Percentiles rank a stretch among this genome's conserved stretches.
Conservation (phyloP, 192 early-diverging fungal genomes). For the Gaertneriomyces sp. region DNA sequence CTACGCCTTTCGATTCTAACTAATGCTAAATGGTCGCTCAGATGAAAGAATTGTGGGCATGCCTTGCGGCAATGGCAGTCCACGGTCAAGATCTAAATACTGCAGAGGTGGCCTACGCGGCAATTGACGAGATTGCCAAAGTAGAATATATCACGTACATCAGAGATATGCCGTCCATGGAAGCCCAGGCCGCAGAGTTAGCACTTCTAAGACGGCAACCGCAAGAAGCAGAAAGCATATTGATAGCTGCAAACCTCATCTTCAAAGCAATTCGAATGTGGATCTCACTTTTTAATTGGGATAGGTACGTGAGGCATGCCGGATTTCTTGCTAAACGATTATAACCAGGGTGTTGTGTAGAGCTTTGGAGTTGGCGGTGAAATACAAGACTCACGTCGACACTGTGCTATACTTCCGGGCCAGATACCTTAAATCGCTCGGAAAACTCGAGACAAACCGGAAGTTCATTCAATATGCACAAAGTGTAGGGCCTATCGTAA, state of each 20-base stretch:
- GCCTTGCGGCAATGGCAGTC: slow-evolving; percentile 55
- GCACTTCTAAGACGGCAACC: slow-evolving; percentile 50
- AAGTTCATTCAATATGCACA: slow-evolving; percentile 48
- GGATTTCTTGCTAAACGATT: slow-evolving; percentile 6
- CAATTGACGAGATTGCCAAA: slow-evolving; percentile 56
- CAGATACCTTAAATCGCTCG: slow-evolving; percentile 46
- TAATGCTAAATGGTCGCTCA: slow-evolving; percentile 3
- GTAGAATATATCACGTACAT: slow-evolving; percentile 59
- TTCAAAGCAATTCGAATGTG: slow-evolving; percentile 53
- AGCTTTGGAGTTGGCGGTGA: slow-evolving; percentile 55
- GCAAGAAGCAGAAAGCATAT: slow-evolving; percentile 52
- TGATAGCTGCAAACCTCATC: slow-evolving; percentile 45
- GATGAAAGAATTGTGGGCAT: slow-evolving; percentile 58
- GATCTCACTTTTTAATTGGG: slow-evolving; percentile 56
- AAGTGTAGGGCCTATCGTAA: slow-evolving; percentile 23
- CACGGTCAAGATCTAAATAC: slow-evolving; percentile 57
- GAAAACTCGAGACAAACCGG: slow-evolving; percentile 45
- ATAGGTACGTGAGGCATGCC: slow-evolving; percentile 39
- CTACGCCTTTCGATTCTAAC: background rate
- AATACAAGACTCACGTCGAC: slow-evolving; percentile 61
- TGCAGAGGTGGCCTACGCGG: slow-evolving; percentile 59
- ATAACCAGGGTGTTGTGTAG: slow-evolving; percentile 20
- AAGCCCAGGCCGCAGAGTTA: slow-evolving; percentile 51
- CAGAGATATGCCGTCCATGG: slow-evolving; percentile 46
- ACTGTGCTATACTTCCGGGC: slow-evolving; percentile 53